Base-by-base conservation (phyloP, 176 grass and related monocot species). In the Metroxylon sagu region DNA sequence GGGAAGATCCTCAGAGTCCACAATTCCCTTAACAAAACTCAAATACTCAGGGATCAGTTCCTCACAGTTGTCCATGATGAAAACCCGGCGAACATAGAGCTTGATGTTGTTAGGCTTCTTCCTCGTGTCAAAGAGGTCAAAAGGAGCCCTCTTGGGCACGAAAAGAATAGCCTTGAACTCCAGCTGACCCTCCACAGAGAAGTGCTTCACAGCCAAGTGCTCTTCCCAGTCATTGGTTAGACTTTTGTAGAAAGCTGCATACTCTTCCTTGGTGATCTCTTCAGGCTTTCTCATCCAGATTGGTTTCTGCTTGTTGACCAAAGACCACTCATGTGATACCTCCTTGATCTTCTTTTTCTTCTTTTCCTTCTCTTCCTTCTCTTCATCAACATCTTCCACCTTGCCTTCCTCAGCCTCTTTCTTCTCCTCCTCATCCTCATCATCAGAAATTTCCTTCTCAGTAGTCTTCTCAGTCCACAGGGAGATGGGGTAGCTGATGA, bases 291-390 rank as follows among this genome's bases (percentile, higher is more conserved):
- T 84, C 93, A 98, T 98, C 93, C 93, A 98, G 52, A 98, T 85
- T 0, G 93, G 87, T 67, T 98, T 98, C 79, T 98, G 93, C 73
- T 98, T 98, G 78, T 98, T 98, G 26, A 98, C 53, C 53, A 89
- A 54, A 19, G 82, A 66, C 93, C 93, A 98, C 67, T 98, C 93
- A 0, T 98, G 87, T 35, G 87, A 98, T 23, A 98, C 87, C 75
- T 98, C 93, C 93, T 98, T 98, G 59, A 92, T 92, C 76, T 98
- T 92, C 84, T 97, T 91, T 79, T 98, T 98, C 48, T 98, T 92
- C 63, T 92, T 92, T 15, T 89, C 82, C 25, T 92, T 85, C 18
- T 88, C 82, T 76, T 92, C 87, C 26, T 97, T 88, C 56, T 97
- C 84, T 63, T 98, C 93, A 56, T 98, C 93, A 62, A 88, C 71